Conservation (phyloP, 495 filamentous ascomycete genomes). For the Penicillium crystallinum region DNA sequence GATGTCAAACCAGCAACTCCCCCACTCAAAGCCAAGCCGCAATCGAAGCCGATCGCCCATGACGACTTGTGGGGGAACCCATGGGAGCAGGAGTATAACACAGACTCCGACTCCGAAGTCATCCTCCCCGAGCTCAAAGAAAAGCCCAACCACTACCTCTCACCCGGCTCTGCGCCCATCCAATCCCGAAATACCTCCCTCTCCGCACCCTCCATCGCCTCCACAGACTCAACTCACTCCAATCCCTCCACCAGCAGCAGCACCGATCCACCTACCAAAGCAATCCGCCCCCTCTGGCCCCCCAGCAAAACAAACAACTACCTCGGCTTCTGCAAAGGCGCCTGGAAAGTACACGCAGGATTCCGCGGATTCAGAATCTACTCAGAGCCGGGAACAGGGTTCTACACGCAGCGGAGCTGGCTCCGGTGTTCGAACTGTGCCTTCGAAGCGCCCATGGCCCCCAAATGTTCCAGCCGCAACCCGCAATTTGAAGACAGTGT, state of each 20-base stretch:
- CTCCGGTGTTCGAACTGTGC: slow-evolving; percentile 42
- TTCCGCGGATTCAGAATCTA: slow-evolving; percentile 31
- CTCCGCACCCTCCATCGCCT: slow-evolving; percentile 7
- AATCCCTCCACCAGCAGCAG: neutral
- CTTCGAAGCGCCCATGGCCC: slow-evolving; percentile 35
- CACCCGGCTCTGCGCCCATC: neutral
- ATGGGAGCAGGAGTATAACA: neutral
- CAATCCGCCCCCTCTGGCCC: slow-evolving; percentile 15
- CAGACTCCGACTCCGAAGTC: neutral
- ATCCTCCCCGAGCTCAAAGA: neutral
- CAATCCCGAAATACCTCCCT: neutral
- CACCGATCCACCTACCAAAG: neutral
- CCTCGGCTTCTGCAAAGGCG: slow-evolving; percentile 50
- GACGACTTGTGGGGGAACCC: neutral
- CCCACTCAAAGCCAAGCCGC: neutral
- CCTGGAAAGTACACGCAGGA: slow-evolving; percentile 41
- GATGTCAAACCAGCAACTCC: neutral
- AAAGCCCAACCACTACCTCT: neutral
- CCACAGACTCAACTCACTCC: slow-evolving; percentile 10
- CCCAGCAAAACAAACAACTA: slow-evolving; percentile 40
- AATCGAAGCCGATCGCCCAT: neutral
- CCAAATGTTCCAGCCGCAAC: neutral
- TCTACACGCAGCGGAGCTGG: slow-evolving; percentile 26
- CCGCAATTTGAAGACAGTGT: slow-evolving; percentile 25
- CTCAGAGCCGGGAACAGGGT: slow-evolving; percentile 30